Evolutionary conservation across 2,329 filamentous ascomycete species (phyloP).

Genomic region (Dothideomycetes sp.): DNA sequence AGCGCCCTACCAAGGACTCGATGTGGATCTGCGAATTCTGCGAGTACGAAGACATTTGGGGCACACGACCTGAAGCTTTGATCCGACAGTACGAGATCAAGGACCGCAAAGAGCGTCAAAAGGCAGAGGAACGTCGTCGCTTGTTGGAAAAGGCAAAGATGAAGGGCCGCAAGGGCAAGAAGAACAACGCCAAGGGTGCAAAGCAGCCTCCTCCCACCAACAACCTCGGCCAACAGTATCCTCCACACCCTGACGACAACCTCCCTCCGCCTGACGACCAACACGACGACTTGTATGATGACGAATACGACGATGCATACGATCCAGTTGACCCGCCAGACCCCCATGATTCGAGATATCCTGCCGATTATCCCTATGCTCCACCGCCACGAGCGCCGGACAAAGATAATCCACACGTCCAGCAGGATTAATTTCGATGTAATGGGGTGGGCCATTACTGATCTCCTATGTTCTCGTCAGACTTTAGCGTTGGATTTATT

Average conservation of each 20-base stretch:
- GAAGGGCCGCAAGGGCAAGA: conserved; percentile 84
- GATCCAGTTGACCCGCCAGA: conserved; percentile 12
- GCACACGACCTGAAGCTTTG: conserved; percentile 70
- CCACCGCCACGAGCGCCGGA: conserved; percentile 3
- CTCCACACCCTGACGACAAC: conserved; percentile 13
- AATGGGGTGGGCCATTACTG: no score
- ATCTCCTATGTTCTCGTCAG: no score
- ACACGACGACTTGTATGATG: conserved; percentile 16
- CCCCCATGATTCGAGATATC: background rate
- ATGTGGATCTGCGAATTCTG: conserved; percentile 97
- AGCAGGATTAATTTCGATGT: no score
- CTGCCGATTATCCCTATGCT: conserved; percentile 2
- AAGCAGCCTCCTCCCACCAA: conserved; percentile 7
- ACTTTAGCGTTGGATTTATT: no score
- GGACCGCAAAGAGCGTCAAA: conserved; percentile 73
- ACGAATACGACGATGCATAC: conserved; percentile 16
- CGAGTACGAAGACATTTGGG: conserved; percentile 94
- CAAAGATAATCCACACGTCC: conserved; percentile 1
- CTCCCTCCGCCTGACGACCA: conserved; percentile 9
- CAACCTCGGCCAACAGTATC: conserved; percentile 9
- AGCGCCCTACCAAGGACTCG: conserved; percentile 61
- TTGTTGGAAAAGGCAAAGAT: conserved; percentile 88
- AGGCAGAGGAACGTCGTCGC: conserved; percentile 75
- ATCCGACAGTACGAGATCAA: conserved; percentile 93
- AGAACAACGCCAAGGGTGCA: conserved; percentile 31